phyloP scores from a whole-genome alignment of 768 basidiomycete genomes.

The Lepiota subincarnata region DNA sequence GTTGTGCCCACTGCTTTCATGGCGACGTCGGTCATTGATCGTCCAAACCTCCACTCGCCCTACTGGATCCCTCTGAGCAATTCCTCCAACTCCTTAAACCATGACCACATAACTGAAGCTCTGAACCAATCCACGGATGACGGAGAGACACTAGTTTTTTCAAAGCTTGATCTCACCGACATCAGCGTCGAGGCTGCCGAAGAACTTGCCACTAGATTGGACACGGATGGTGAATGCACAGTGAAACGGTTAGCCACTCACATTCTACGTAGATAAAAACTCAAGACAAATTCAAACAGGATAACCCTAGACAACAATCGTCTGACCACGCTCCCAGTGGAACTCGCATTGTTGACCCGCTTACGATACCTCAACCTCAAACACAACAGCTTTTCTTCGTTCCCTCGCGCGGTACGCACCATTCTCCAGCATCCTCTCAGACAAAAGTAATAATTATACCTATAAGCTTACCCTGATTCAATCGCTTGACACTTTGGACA shows the following conservation, averaged over 20 bases:
- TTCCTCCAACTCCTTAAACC: conserved; percentile 37
- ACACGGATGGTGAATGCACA: conserved; percentile 43
- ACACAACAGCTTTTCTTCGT: conserved; percentile 74
- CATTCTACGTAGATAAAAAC: background rate
- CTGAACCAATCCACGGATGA: conserved; percentile 64
- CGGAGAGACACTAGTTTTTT: conserved; percentile 81
- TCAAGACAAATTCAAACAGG: conserved; percentile 34
- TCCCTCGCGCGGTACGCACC: conserved; percentile 80
- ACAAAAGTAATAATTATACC: conserved; percentile 10
- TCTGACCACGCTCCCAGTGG: conserved; percentile 69
- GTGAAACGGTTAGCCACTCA: conserved; percentile 51
- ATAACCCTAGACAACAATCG: conserved; percentile 86
- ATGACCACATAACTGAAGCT: conserved; percentile 62
- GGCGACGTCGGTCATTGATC: conserved; percentile 6
- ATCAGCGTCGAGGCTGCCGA: conserved; percentile 73
- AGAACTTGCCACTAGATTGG: conserved; percentile 60
- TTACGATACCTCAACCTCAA: conserved; percentile 86
- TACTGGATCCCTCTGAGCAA: conserved; percentile 7
- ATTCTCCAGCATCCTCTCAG: background rate
- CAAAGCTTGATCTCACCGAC: conserved; percentile 73
- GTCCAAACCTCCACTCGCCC: conserved; percentile 8
- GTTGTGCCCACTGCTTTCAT: conserved; percentile 5
- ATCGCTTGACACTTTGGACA: conserved; percentile 89
- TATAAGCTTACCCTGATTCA: conserved; percentile 76
- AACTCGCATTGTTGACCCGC: conserved; percentile 66